Percentiles rank a stretch among this genome's conserved stretches.
Evolutionary conservation across 257 asterid species (phyloP).

Genomic region (Solanum paucissectum): DNA sequence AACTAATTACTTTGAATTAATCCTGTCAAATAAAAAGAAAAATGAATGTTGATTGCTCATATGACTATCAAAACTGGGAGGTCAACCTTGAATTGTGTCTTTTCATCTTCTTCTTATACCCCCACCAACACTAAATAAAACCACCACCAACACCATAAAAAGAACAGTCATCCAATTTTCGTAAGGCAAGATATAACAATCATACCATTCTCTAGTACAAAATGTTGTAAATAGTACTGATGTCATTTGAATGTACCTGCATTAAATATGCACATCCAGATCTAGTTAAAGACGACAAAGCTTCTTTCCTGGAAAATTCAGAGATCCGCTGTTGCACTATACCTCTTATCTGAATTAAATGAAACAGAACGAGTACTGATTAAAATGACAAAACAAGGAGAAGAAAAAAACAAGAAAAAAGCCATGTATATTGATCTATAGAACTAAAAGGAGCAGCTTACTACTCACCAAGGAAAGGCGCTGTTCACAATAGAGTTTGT

Average conservation of each 20-base stretch:
- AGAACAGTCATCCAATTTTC: neutral
- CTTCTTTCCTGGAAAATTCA: conserved; percentile 83
- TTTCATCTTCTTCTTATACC: neutral
- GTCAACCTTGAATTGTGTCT: neutral
- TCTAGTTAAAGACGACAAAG: conserved; percentile 82
- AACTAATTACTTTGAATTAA: neutral
- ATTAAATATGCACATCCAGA: conserved; percentile 96
- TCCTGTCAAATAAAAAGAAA: neutral
- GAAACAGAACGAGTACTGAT: conserved; percentile 1
- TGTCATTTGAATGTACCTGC: conserved; percentile 51
- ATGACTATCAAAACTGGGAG: neutral
- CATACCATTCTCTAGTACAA: neutral
- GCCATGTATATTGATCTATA: neutral
- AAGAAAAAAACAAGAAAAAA: neutral
- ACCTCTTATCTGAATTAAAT: conserved; percentile 54
- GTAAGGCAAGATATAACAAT: neutral
- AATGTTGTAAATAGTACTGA: neutral
- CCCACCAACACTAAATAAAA: neutral
- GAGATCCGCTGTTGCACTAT: conserved; percentile 86
- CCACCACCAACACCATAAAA: neutral
- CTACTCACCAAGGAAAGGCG: conserved; percentile 80
- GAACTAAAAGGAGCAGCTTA: neutral
- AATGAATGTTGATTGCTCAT: neutral
- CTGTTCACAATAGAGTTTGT: conserved; percentile 90
- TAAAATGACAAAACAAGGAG: neutral